phyloP scores from a whole-genome alignment of 2,329 filamentous ascomycete species.

The Penicillium sp. region DNA sequence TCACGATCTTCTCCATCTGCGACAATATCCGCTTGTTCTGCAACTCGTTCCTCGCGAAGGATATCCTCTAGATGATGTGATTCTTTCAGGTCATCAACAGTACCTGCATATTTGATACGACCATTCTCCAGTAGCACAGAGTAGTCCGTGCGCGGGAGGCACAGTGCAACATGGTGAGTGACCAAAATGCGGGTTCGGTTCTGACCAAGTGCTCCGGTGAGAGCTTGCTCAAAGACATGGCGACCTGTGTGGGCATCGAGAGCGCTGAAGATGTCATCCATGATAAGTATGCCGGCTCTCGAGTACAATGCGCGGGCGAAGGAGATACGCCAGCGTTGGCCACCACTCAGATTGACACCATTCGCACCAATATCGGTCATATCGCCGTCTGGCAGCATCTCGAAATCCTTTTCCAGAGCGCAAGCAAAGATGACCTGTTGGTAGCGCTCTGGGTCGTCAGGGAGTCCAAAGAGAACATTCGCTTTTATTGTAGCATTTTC shows the following conservation, averaged over 20 bases:
- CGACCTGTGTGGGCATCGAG: conserved; percentile 73
- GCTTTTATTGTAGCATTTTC: conserved; percentile 70
- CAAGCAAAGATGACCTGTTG: conserved; percentile 62
- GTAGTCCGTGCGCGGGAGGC: conserved; percentile 62
- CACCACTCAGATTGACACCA: conserved; percentile 74
- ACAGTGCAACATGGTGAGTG: conserved; percentile 68
- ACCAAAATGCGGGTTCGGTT: conserved; percentile 68
- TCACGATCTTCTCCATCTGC: conserved; percentile 9
- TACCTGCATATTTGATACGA: conserved; percentile 54
- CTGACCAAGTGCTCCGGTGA: conserved; percentile 60
- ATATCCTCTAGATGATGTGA: conserved; percentile 38
- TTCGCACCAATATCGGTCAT: conserved; percentile 74
- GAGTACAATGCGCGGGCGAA: conserved; percentile 74
- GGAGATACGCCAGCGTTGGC: conserved; percentile 73
- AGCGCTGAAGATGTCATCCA: conserved; percentile 76
- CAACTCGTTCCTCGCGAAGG: conserved; percentile 33
- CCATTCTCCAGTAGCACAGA: conserved; percentile 65
- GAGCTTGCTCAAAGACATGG: conserved; percentile 67
- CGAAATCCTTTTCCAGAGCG: conserved; percentile 64
- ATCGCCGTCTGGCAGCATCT: conserved; percentile 68
- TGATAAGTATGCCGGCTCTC: conserved; percentile 62
- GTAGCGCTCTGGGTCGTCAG: conserved; percentile 61
- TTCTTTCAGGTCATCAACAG: conserved; percentile 50
- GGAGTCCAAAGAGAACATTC: conserved; percentile 70
- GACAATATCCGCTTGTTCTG: conserved; percentile 34